These are phyloP conservation scores for Hemileia vastatrix DNA, from an alignment of 1,284 basidiomycete genomes.

Conservation along the genomic window DNA sequence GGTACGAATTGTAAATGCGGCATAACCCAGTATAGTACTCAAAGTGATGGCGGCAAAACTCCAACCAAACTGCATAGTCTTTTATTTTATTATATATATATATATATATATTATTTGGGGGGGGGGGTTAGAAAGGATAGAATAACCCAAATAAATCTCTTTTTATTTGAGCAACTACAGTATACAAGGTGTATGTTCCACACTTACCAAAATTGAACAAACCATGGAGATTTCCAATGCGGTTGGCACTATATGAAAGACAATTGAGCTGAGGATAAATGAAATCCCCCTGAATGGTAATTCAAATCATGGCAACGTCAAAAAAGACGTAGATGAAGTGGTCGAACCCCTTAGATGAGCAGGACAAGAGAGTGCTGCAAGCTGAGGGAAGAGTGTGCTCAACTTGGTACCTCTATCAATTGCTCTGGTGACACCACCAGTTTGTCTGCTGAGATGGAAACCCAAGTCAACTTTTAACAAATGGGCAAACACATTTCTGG, in stretches of 20 bases:
- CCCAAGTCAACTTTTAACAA: slow-evolving; percentile 20
- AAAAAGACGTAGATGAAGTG: background rate
- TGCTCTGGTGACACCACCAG: slow-evolving; percentile 19
- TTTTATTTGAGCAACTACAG: background rate
- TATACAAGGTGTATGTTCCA: background rate
- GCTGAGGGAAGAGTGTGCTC: background rate
- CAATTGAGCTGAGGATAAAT: slow-evolving; percentile 21
- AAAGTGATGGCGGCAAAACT: slow-evolving; percentile 22
- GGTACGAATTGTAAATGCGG: slow-evolving; percentile 20
- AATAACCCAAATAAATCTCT: too few species aligned
- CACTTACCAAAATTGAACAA: slow-evolving; percentile 17
- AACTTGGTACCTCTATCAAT: slow-evolving; percentile 24
- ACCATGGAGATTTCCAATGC: slow-evolving; percentile 24
- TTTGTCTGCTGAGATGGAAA: slow-evolving; percentile 21
- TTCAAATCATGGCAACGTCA: background rate
- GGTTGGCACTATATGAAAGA: slow-evolving; percentile 22
- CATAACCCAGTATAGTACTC: slow-evolving; percentile 17
- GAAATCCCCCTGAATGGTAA: slow-evolving; percentile 18
- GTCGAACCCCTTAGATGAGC: background rate
- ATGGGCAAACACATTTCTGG: slow-evolving; percentile 17
- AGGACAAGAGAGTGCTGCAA: background rate
- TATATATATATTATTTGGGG: too few species aligned
- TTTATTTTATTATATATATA: too few species aligned
- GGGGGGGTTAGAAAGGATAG: too few species aligned
- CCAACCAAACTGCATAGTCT: slow-evolving; percentile 20